These are phyloP conservation scores for Saccharomyces hybrid DNA, from an alignment of 1,139 yeast genomes.

Conservation along the genomic window DNA sequence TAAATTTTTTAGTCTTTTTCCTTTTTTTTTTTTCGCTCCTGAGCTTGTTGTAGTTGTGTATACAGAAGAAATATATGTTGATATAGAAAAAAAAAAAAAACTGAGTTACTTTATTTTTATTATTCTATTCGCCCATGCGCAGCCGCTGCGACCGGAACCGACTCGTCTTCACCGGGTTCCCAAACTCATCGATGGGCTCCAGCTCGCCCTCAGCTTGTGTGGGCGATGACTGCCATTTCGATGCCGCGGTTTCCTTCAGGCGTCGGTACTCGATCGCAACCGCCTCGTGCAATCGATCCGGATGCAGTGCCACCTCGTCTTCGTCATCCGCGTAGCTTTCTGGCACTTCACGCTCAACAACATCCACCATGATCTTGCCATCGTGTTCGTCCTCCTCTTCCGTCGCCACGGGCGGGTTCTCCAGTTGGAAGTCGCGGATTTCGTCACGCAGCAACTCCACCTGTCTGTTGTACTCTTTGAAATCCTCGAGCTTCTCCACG, in stretches of 20 bases:
- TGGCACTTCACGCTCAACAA: conserved; percentile 38
- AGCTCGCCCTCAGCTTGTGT: conserved; percentile 39
- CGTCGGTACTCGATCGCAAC: conserved; percentile 51
- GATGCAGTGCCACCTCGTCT: conserved; percentile 33
- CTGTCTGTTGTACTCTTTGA: conserved; percentile 44
- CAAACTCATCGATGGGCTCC: conserved; percentile 67
- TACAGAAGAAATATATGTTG: neutral
- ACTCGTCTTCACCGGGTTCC: conserved; percentile 53
- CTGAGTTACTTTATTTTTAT: neutral
- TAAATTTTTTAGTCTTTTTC: neutral
- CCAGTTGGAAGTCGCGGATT: conserved; percentile 17
- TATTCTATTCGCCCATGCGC: neutral
- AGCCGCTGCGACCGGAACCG: conserved; percentile 56
- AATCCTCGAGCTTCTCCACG: conserved; percentile 48
- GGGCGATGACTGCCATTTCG: conserved; percentile 34
- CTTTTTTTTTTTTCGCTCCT: neutral
- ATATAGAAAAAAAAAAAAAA: neutral
- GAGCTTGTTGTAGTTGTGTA: neutral
- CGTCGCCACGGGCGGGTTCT: conserved; percentile 23
- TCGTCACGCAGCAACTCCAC: conserved; percentile 37
- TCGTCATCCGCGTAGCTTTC: conserved; percentile 29
- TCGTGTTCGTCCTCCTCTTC: conserved; percentile 22
- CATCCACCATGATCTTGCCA: conserved; percentile 30
- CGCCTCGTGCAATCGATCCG: conserved; percentile 38
- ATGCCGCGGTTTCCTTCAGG: conserved; percentile 47